Percentiles rank a stretch among this genome's conserved stretches.
phyloP scores from a whole-genome alignment of 139 green algal genomes.

The Asterochloris sp. region DNA sequence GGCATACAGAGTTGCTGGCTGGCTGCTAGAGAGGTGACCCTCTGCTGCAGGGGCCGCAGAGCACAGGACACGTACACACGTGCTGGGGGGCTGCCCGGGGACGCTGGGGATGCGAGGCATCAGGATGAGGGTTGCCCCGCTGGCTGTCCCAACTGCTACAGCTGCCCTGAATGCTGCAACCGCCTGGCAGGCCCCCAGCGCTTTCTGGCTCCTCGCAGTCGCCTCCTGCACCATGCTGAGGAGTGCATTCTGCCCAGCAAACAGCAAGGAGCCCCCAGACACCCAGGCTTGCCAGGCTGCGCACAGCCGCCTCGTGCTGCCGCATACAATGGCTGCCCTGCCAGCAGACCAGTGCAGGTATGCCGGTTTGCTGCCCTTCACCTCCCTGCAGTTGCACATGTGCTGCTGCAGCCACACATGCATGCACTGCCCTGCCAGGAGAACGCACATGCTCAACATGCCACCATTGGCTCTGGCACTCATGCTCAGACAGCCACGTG shows the following conservation, averaged over 20 bases:
- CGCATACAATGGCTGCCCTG: neutral
- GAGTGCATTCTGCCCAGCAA: neutral
- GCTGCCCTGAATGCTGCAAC: constrained; percentile 18
- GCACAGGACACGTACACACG: too few relatives aligned
- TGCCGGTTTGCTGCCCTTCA: neutral
- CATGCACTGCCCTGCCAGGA: neutral
- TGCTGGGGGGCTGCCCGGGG: too few relatives aligned
- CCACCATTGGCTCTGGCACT: neutral
- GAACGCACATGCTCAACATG: neutral
- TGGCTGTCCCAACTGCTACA: constrained; percentile 15
- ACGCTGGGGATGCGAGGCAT: neutral
- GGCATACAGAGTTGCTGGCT: too few relatives aligned
- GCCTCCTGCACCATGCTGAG: neutral
- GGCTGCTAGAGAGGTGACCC: too few relatives aligned
- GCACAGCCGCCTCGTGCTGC: neutral
- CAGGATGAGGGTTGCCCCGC: neutral
- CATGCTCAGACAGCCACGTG: neutral
- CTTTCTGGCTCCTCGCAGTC: neutral
- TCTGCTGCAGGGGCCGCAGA: too few relatives aligned
- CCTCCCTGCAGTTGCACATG: neutral
- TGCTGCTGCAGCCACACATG: neutral
- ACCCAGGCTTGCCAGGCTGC: neutral
- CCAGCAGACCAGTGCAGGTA: neutral
- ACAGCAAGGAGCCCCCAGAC: neutral
- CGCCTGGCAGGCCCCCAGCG: neutral